Conservation (phyloP, 164 flowering plant species). For the Magnolia changhungtana region DNA sequence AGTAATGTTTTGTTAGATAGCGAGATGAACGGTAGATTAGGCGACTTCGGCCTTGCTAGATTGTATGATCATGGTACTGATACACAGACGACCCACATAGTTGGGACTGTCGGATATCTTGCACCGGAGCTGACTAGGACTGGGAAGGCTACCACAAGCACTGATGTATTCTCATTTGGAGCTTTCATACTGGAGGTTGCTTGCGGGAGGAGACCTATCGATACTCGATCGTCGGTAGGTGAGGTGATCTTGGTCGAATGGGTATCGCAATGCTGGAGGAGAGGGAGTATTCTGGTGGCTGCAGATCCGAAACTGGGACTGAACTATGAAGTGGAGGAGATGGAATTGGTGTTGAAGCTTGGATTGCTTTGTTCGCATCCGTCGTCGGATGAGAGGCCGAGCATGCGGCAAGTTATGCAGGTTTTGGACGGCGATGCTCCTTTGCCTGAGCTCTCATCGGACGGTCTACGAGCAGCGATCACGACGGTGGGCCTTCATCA, state of each 20-base stretch:
- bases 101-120: conserved; percentile 38
- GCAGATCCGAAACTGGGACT: conserved; percentile 17
- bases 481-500: too few relatives aligned
- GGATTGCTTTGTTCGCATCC: conserved; percentile 22
- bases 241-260: conserved; percentile 26
- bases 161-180: conserved; percentile 38
- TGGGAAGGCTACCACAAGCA: conserved; percentile 28
- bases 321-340: conserved; percentile 12
- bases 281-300: conserved; percentile 11
- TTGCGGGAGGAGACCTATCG: conserved; percentile 38
- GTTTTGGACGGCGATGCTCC: conserved; percentile 13
- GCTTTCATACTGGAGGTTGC: conserved; percentile 37
- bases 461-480: background rate
- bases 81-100: conserved; percentile 30
- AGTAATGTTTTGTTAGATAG: conserved; percentile 37
- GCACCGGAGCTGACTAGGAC: conserved; percentile 38
- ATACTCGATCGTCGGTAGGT: background rate
- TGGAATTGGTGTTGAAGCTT: conserved; percentile 24
- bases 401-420: conserved; percentile 18
- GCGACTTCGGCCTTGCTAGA: conserved; percentile 40
- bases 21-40: conserved; percentile 30
- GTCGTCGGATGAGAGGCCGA: conserved; percentile 16
- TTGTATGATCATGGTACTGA: conserved; percentile 31
- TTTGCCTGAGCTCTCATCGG: background rate
- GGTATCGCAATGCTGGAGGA: conserved; percentile 22